Percentiles rank a stretch among this genome's conserved stretches.
phyloP scores from a whole-genome alignment of 2,329 filamentous ascomycete genomes.

The Colletotrichum sp. region DNA sequence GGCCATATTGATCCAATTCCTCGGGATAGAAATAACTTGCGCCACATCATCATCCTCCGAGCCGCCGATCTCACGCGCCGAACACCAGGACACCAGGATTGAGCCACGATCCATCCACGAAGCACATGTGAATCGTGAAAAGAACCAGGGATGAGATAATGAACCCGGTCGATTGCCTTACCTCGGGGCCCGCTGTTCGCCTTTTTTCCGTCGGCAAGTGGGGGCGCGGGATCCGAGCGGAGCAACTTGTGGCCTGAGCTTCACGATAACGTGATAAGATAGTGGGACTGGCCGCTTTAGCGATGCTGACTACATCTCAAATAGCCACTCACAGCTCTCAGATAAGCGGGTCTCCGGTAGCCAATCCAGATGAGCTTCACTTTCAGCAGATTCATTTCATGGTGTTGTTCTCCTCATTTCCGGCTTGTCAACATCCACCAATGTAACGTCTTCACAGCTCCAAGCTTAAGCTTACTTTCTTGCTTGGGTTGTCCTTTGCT shows the following conservation, averaged over 20 bases:
- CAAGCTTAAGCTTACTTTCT: neutral
- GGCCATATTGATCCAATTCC: neutral
- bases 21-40: neutral
- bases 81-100: neutral
- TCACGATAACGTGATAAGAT: neutral
- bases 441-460: neutral
- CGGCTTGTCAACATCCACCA: neutral
- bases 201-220: conserved; percentile 4
- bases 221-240: neutral
- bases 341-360: neutral
- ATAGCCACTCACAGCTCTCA: neutral
- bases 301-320: neutral
- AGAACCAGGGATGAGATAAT: neutral
- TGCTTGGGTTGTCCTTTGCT: neutral
- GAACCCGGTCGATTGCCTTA: neutral
- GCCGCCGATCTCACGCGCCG: neutral
- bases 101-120: neutral
- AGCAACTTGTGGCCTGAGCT: neutral
- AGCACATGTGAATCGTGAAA: neutral
- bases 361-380: neutral
- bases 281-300: neutral
- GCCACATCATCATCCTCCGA: neutral
- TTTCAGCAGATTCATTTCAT: neutral
- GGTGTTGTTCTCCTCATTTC: neutral
- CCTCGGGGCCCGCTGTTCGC: neutral